phyloP scores from a whole-genome alignment of 352 stramenopile genomes.

The Phytophthora niederhauseri region DNA sequence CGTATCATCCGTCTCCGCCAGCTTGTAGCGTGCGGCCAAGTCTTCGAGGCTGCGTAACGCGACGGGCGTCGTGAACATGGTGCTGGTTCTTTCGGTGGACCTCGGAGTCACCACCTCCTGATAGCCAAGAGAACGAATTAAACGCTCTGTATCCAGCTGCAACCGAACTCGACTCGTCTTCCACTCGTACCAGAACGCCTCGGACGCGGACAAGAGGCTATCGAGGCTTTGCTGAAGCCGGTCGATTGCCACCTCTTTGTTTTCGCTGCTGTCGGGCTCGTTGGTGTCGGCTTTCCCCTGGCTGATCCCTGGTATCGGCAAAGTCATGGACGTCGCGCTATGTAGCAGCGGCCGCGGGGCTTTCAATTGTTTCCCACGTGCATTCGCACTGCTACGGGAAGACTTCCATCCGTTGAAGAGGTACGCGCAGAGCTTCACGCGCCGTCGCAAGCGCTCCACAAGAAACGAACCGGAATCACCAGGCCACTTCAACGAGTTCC shows the following conservation, averaged over 20 bases:
- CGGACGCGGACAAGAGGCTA: slow-evolving; percentile 20
- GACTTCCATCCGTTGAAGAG: slow-evolving; percentile 35
- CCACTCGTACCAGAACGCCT: slow-evolving; percentile 59
- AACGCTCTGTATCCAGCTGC: slow-evolving; percentile 22
- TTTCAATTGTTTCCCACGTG: slow-evolving; percentile 11
- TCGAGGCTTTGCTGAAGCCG: slow-evolving; percentile 19
- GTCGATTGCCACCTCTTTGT: slow-evolving; percentile 10
- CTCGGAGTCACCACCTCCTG: slow-evolving; percentile 11
- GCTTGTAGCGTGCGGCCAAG: slow-evolving; percentile 3
- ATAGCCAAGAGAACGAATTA: slow-evolving; percentile 23
- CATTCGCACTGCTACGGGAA: slow-evolving; percentile 1
- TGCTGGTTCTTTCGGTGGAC: not conserved
- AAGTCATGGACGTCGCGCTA: not conserved
- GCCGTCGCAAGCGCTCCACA: slow-evolving; percentile 33
- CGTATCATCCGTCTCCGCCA: not conserved
- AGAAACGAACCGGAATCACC: slow-evolving; percentile 12
- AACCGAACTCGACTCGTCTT: slow-evolving; percentile 37
- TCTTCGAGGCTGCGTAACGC: slow-evolving; percentile 16
- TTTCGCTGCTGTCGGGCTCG: slow-evolving; percentile 3
- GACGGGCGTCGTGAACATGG: slow-evolving; percentile 2
- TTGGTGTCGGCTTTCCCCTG: not conserved
- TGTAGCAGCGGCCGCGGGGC: not conserved
- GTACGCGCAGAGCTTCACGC: slow-evolving; percentile 30
- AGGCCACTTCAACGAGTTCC: slow-evolving; percentile 14
- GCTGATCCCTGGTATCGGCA: not conserved